A percentile compares a stretch with the other conserved stretches of the same genome.
phyloP scores from a whole-genome alignment of 352 stramenopile species.

The Globisporangium abappressorium region DNA sequence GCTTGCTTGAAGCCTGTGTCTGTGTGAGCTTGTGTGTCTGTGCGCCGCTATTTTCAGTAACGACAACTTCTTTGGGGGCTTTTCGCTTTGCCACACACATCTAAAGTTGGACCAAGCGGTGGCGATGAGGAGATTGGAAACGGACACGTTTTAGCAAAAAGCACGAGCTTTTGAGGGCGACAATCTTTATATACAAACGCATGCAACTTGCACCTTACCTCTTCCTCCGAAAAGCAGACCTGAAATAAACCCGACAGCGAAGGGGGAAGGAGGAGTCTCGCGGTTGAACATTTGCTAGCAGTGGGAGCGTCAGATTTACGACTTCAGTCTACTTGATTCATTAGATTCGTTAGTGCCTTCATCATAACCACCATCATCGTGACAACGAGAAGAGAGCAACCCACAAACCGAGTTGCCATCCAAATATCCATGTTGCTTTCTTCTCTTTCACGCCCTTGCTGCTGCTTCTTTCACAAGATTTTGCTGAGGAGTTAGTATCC shows the following conservation, averaged over 20 bases:
- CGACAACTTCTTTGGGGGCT: background rate
- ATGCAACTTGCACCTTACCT: background rate
- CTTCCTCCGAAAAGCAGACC: background rate
- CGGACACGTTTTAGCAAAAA: conserved; percentile 6
- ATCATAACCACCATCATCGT: background rate
- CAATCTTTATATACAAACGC: conserved; percentile 2
- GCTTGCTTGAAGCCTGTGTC: background rate
- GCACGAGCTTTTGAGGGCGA: background rate
- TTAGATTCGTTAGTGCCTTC: background rate
- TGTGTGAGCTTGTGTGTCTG: background rate
- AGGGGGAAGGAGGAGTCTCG: too few relatives aligned
- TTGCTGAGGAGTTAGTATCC: background rate
- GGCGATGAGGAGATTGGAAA: conserved; percentile 1
- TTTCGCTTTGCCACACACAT: conserved; percentile 8
- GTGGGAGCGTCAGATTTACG: background rate
- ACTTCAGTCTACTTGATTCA: background rate
- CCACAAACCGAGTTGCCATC: background rate
- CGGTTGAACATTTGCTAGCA: background rate
- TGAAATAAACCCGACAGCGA: background rate
- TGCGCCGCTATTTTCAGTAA: conserved; percentile 8
- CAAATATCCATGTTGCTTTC: conserved; percentile 3
- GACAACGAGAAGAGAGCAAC: background rate
- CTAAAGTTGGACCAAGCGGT: conserved; percentile 10
- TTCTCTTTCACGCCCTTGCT: background rate
- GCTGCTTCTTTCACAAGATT: background rate